phyloP scores from a whole-genome alignment of 345 rosid species.

The Hirschfeldia incana region DNA sequence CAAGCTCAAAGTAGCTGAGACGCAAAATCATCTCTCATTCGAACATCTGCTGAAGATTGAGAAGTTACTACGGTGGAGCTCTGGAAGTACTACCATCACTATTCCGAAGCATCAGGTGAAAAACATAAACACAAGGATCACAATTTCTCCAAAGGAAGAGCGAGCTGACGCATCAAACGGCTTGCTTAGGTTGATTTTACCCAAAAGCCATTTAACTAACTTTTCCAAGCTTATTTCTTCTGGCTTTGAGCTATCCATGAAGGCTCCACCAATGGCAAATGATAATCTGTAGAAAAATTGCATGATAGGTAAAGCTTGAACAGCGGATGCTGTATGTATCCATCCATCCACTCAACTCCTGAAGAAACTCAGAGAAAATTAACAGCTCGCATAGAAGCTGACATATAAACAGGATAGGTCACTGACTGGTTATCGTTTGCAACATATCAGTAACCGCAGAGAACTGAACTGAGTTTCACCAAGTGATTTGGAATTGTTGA shows the following conservation, averaged over 20 bases:
- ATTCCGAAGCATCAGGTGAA: conserved; percentile 98
- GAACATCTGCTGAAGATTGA: conserved; percentile 66
- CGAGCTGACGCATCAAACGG: conserved; percentile 68
- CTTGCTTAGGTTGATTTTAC: conserved; percentile 70
- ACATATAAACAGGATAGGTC: conserved; percentile 75
- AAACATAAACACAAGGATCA: conserved; percentile 94
- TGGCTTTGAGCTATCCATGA: conserved; percentile 85
- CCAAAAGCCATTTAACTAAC: conserved; percentile 83
- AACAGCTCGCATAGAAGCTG: conserved; percentile 91
- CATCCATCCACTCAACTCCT: conserved; percentile 77
- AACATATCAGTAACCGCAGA: no score
- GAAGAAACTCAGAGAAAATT: conserved; percentile 89
- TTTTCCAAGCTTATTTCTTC: conserved; percentile 80
- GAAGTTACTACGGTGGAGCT: conserved; percentile 48
- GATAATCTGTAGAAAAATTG: conserved; percentile 95
- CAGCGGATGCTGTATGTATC: conserved; percentile 85
- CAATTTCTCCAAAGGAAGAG: conserved; percentile 85
- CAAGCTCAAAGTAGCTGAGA: conserved; percentile 85
- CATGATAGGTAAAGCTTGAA: conserved; percentile 89
- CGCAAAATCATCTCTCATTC: conserved; percentile 76
- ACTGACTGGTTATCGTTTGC: conserved; percentile 32
- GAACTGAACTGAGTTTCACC: no score
- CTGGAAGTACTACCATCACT: conserved; percentile 59
- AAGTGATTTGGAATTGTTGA: no score
- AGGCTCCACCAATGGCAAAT: conserved; percentile 94